Evolutionary conservation across 2,329 filamentous ascomycete species (phyloP).

Genomic region (Mycocentrospora acerina): DNA sequence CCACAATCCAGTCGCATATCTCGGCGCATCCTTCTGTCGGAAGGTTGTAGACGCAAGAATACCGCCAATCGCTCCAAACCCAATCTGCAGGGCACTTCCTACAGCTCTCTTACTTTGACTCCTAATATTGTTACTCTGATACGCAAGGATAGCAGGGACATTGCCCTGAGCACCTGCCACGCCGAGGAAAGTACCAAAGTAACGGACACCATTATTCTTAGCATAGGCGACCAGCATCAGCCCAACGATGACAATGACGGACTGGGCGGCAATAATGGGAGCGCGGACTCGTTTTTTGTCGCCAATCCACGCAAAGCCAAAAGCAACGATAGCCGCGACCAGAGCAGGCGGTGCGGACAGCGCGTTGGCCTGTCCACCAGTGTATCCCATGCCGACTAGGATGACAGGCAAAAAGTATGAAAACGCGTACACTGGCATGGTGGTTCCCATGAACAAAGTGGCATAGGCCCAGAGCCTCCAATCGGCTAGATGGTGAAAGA

Average conservation of each 20-base stretch:
- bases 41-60: constrained; percentile 26
- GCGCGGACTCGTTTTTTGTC: constrained; percentile 28
- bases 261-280: constrained; percentile 25
- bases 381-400: constrained; percentile 26
- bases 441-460: constrained; percentile 25
- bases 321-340: constrained; percentile 24
- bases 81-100: constrained; percentile 24
- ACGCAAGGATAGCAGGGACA: constrained; percentile 26
- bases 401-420: constrained; percentile 32
- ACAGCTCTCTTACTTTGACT: constrained; percentile 23
- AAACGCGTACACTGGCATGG: constrained; percentile 27
- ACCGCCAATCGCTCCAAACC: constrained; percentile 28
- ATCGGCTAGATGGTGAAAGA: constrained; percentile 20
- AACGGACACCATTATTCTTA: constrained; percentile 20
- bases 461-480: constrained; percentile 26
- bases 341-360: constrained; percentile 28
- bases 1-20: constrained; percentile 23
- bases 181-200: constrained; percentile 31
- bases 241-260: constrained; percentile 20
- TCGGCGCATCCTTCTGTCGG: constrained; percentile 21
- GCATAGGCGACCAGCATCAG: constrained; percentile 29
- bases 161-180: constrained; percentile 21
- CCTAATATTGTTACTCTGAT: constrained; percentile 28
- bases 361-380: constrained; percentile 15
- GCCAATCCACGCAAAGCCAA: constrained; percentile 23